phyloP scores from a whole-genome alignment of 495 filamentous ascomycete genomes.

The Daldinia vernicosa region DNA sequence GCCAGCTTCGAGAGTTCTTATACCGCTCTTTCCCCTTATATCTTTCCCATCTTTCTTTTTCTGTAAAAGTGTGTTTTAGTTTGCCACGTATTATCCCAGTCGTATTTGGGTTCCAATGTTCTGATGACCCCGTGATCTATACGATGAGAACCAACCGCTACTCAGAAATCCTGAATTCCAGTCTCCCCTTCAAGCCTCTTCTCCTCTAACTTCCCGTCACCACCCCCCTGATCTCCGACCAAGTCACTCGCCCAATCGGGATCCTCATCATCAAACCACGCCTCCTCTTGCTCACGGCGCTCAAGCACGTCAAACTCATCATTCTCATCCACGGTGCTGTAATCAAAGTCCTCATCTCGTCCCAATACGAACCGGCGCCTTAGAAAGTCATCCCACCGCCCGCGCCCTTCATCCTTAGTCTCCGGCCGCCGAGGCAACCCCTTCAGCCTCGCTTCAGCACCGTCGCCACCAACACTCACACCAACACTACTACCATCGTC shows the following conservation, averaged over 20 bases:
- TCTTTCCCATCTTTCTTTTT: no score
- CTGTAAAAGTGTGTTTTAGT: neutral
- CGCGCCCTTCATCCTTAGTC: slow-evolving; percentile 70
- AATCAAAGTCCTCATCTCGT: slow-evolving; percentile 80
- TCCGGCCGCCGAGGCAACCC: slow-evolving; percentile 49
- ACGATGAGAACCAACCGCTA: neutral
- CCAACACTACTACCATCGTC: neutral
- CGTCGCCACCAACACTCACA: no score
- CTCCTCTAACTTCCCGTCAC: slow-evolving; percentile 51
- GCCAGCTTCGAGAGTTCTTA: no score
- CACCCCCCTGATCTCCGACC: slow-evolving; percentile 65
- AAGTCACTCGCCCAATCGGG: slow-evolving; percentile 68
- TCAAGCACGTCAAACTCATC: slow-evolving; percentile 75
- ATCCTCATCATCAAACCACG: slow-evolving; percentile 81
- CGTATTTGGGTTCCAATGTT: no score
- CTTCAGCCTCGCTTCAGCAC: neutral
- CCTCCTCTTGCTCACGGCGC: slow-evolving; percentile 66
- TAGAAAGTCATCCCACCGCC: slow-evolving; percentile 74
- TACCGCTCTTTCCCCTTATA: neutral
- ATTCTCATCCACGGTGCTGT: slow-evolving; percentile 70
- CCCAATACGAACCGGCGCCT: slow-evolving; percentile 74
- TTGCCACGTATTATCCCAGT: neutral
- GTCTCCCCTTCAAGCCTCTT: slow-evolving; percentile 70
- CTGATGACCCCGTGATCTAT: no score
- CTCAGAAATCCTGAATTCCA: slow-evolving; percentile 82